These are phyloP conservation scores for Tylopilus subfusipes DNA, from an alignment of 768 basidiomycete genomes.

Conservation along the genomic window DNA sequence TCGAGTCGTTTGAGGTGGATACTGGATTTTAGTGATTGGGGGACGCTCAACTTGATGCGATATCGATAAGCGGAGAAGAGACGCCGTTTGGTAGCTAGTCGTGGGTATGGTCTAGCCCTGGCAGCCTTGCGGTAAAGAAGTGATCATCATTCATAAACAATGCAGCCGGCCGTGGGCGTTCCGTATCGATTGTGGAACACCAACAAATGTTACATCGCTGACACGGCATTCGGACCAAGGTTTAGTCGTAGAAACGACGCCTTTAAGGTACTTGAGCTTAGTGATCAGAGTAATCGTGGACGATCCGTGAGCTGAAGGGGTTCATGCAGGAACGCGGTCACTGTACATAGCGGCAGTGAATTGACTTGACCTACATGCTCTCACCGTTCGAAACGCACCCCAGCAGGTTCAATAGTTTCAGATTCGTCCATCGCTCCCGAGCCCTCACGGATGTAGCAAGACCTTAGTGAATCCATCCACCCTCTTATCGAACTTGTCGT, in stretches of 20 bases:
- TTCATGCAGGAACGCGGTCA: too few relatives aligned
- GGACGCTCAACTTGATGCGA: neutral
- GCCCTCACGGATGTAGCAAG: neutral
- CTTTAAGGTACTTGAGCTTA: too few relatives aligned
- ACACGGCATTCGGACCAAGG: too few relatives aligned
- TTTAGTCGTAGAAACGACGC: too few relatives aligned
- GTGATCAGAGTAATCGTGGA: too few relatives aligned
- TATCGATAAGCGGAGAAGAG: slow-evolving; percentile 1
- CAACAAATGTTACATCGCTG: neutral
- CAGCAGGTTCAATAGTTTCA: neutral
- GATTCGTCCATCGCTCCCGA: neutral
- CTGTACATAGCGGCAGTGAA: neutral
- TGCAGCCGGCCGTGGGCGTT: too few relatives aligned
- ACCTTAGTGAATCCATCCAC: slow-evolving; percentile 2
- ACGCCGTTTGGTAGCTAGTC: neutral
- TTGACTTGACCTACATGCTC: neutral
- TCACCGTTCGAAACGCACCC: neutral
- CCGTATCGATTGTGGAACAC: neutral
- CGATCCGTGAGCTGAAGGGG: too few relatives aligned
- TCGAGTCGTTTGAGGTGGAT: neutral
- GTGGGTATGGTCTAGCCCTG: neutral
- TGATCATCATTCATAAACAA: neutral
- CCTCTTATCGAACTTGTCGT: slow-evolving; percentile 8
- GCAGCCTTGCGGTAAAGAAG: neutral
- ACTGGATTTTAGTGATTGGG: neutral